A percentile compares a stretch with the other conserved stretches of the same genome.
Evolutionary conservation across 108 stramenopile genomes (phyloP).

Genomic region (Cyclostephanos tholiformis): DNA sequence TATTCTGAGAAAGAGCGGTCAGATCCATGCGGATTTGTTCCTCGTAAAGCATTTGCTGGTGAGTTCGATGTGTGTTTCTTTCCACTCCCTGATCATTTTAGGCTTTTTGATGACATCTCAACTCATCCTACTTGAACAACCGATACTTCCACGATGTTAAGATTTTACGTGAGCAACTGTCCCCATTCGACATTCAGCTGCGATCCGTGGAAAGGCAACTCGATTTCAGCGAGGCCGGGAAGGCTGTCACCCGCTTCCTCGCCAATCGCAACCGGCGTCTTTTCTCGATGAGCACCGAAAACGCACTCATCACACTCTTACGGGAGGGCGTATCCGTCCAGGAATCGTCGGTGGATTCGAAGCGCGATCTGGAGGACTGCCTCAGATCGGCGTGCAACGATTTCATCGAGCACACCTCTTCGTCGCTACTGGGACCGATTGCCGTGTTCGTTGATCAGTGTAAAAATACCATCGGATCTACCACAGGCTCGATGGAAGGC

Average conservation of each 20-base stretch:
- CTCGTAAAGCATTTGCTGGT: conserved; percentile 88
- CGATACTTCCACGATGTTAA: conserved; percentile 7
- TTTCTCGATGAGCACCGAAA: conserved; percentile 89
- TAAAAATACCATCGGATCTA: conserved; percentile 41
- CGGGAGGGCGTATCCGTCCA: conserved; percentile 87
- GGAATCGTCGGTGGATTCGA: conserved; percentile 86
- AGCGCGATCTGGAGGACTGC: conserved; percentile 89
- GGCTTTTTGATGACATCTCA: neutral
- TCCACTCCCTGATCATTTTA: neutral
- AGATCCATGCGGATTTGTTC: conserved; percentile 86
- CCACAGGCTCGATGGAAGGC: conserved; percentile 28
- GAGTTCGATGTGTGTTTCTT: conserved; percentile 32
- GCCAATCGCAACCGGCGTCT: conserved; percentile 86
- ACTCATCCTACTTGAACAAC: neutral
- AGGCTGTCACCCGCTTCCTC: conserved; percentile 84
- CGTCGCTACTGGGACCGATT: conserved; percentile 60
- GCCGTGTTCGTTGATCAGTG: conserved; percentile 60
- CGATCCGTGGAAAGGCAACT: conserved; percentile 86
- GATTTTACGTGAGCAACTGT: conserved; percentile 92
- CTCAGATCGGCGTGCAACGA: conserved; percentile 85
- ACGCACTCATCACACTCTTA: conserved; percentile 83
- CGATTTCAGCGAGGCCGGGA: conserved; percentile 89
- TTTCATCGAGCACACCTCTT: conserved; percentile 85
- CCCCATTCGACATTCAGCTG: conserved; percentile 92
- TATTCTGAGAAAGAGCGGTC: conserved; percentile 66